Base-by-base conservation (phyloP, 2,329 filamentous ascomycete genomes). In the Ilyonectria robusta region DNA sequence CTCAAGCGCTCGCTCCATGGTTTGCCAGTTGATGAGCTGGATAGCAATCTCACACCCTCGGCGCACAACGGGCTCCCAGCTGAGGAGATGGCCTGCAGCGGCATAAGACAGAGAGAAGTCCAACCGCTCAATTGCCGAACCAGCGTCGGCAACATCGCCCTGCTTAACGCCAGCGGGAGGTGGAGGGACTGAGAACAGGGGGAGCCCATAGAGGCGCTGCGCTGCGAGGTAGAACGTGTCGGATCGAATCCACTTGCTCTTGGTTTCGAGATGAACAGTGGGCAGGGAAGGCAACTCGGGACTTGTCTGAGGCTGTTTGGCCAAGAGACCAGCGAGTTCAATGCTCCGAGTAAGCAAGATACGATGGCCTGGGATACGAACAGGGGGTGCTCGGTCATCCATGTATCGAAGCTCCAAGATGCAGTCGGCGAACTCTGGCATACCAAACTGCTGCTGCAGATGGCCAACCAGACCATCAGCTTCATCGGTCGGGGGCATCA, bases 71-170 rank as follows among this genome's bases (percentile, higher is more conserved):
- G 85, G 84, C 2, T 81, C 82, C 75, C 91, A 86, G 46, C 83
- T 82, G 17, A 93, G 81, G 44, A 89, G 81, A 56, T 87, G 83
- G 0, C 90, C 91, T 6, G 89, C 87, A 29, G 90, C 89, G 51
- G 90, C 86, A 73, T 92, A 92, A 26, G 89, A 88, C 21, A 93
- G 79, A n/a, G 86, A 86, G 68, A 88, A 87, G 35, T 85, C 81
- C 65, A 89, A 84, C 21, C 83, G 84, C 8, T 86, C 84, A 23
- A 75, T 72, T 50, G 79, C 70, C 56, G 81, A 78, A 23, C 84
- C 80, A 60, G 83, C 79, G 73, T 83, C 74, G 0, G 77, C 76
- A 33, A 82, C 72, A 2, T 80, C 76, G 6, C 71, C 73, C 11
- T 76, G 74, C 23, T 80, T 76, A 26, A 72, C 57, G 9, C 71